Base-by-base conservation (phyloP, 345 rosid species). In the Moricandia arvensis region DNA sequence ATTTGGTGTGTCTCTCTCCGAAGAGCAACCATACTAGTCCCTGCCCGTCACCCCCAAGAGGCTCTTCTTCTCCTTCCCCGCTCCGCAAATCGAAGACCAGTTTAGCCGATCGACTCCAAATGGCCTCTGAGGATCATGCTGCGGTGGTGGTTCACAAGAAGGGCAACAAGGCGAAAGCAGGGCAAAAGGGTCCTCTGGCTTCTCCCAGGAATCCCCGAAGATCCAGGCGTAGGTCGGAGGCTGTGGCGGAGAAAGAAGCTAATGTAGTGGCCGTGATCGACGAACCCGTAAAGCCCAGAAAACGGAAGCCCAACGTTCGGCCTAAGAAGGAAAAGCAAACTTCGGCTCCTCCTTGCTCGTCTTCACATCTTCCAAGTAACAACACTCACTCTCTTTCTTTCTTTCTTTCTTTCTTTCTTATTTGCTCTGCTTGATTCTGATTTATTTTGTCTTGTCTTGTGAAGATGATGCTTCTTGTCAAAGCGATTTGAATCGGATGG, bases 271-370 rank as follows among this genome's bases (percentile, higher is more conserved):
- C 24, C 1, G 24, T 63, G 7, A 5, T 13, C 5, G 98, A 89
- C 4, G 93, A 90, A 47, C 68, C 72, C 21, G 81, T 63, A 16
- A 88, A 87, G 75, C 76, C 73, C 0, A 83, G 90, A 68, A 89
- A 85, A 80, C 84, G 91, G 79, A 78, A 83, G 69, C 80, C 78
- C 7, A 83, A 86, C 17, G 86, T 77, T 38, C 80, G 87, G 35
- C 69, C 90, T 18, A 89, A 85, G 86, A 94, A 90, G 82, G 98
- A 90, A 72, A 94, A 87, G 82, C 31, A 34, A 59, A 37, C 4
- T n/a, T 64, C 63, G 2, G 63, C 62, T 54, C 35, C 90, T 72
- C 51, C 90, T 73, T 83, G 88, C 51, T 65, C 88, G 6, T 82
- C 75, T 74, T 77, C 76, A 16, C 61, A 85, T 67, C 84, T 34